These are phyloP conservation scores for Suillus lakei DNA, from an alignment of 768 basidiomycete genomes.

Conservation along the genomic window DNA sequence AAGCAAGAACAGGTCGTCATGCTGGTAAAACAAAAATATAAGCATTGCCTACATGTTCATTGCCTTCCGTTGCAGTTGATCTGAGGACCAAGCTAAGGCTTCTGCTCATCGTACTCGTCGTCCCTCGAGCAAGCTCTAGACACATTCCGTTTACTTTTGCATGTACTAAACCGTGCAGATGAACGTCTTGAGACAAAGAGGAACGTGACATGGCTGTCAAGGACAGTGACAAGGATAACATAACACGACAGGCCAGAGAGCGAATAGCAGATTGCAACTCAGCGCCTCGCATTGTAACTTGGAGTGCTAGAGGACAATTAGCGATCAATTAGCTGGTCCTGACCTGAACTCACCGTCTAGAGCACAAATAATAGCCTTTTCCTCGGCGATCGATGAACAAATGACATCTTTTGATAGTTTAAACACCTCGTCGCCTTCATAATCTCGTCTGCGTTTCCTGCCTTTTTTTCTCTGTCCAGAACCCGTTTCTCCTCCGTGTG, in stretches of 20 bases:
- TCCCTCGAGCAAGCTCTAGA: conserved; percentile 56
- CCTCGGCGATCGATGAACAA: conserved; percentile 55
- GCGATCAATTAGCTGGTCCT: not conserved
- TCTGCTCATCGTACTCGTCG: conserved; percentile 62
- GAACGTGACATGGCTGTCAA: conserved; percentile 61
- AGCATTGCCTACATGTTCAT: conserved; percentile 33
- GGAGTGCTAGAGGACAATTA: conserved; percentile 47
- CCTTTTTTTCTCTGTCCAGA: conserved; percentile 49
- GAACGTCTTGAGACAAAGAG: conserved; percentile 55
- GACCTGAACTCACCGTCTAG: conserved; percentile 56
- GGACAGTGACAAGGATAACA: conserved; percentile 60
- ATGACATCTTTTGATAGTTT: conserved; percentile 49
- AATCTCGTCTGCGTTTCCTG: conserved; percentile 72
- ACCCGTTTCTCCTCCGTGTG: conserved; percentile 23
- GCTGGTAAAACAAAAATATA: not conserved
- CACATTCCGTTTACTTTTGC: conserved; percentile 52
- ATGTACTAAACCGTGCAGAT: conserved; percentile 51
- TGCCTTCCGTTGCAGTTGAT: conserved; percentile 34
- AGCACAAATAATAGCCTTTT: conserved; percentile 54
- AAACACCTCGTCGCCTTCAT: conserved; percentile 79
- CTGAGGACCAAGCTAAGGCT: conserved; percentile 60
- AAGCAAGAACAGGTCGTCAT: conserved; percentile 6
- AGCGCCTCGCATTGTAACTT: conserved; percentile 50
- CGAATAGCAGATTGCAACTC: conserved; percentile 56
- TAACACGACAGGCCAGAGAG: conserved; percentile 61